Percentiles rank a stretch among this genome's conserved stretches.
Evolutionary conservation across 441 rosid species (phyloP).

Genomic region (Lepidium campestre): DNA sequence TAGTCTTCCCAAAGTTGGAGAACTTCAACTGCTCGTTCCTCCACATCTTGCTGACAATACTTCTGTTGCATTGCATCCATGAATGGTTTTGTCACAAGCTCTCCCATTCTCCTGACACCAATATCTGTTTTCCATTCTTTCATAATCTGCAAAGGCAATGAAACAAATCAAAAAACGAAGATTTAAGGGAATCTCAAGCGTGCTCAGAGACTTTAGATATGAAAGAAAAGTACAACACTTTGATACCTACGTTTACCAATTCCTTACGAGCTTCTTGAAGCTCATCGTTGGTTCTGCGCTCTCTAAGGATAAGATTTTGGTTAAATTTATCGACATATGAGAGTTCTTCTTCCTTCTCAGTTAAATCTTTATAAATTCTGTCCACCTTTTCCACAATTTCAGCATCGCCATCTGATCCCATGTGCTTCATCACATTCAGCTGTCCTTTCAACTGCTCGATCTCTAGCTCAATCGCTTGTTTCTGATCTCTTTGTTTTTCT

Average conservation of each 20-base stretch:
- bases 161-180: not conserved
- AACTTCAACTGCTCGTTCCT: constrained; percentile 57
- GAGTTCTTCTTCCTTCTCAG: constrained; percentile 67
- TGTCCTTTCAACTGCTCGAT: constrained; percentile 67
- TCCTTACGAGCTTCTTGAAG: constrained; percentile 90
- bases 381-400: constrained; percentile 61
- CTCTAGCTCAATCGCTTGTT: constrained; percentile 80
- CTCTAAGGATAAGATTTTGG: constrained; percentile 75
- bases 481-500: constrained; percentile 69
- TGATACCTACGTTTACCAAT: constrained; percentile 56
- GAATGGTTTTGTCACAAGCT: constrained; percentile 71
- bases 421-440: constrained; percentile 71
- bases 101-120: constrained; percentile 93
- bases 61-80: constrained; percentile 65
- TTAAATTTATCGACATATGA: constrained; percentile 59
- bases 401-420: constrained; percentile 58
- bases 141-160: constrained; percentile 15
- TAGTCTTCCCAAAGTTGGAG: constrained; percentile 82
- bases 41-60: constrained; percentile 67
- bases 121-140: constrained; percentile 32
- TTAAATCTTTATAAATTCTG: constrained; percentile 39
- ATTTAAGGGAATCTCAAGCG: not conserved
- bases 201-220: not conserved
- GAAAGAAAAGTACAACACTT: not conserved
- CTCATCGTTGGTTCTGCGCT: constrained; percentile 81